Percentiles rank a stretch among this genome's conserved stretches.
Conservation (phyloP, 495 filamentous ascomycete species). For the Neurospora sp. region DNA sequence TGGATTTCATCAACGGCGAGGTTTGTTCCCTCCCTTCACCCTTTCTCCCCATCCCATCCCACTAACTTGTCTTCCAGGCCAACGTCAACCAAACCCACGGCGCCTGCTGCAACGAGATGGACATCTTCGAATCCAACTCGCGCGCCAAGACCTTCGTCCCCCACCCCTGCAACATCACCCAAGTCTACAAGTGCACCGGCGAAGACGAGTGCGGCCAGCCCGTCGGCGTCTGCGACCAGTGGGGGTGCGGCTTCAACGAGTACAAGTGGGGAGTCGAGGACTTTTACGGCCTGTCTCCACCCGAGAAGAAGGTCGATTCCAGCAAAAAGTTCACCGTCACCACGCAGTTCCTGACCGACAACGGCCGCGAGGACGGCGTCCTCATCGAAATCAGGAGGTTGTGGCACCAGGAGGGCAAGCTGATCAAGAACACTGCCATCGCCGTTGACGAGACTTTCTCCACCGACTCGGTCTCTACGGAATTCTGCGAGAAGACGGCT, state of each 20-base stretch:
- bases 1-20: conserved; percentile 62
- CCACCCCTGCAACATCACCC: conserved; percentile 46
- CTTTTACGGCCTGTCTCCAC: conserved; percentile 40
- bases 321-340: conserved; percentile 53
- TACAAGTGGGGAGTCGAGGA: conserved; percentile 43
- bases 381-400: conserved; percentile 51
- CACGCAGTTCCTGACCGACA: conserved; percentile 56
- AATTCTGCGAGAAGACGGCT: conserved; percentile 8
- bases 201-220: conserved; percentile 32
- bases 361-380: conserved; percentile 29
- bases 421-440: conserved; percentile 29
- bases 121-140: conserved; percentile 65
- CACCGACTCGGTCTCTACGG: not conserved
- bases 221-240: conserved; percentile 44
- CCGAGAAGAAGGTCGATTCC: conserved; percentile 43
- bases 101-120: conserved; percentile 65
- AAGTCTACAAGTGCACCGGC: conserved; percentile 35
- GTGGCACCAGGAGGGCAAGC: conserved; percentile 53
- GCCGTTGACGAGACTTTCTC: not conserved
- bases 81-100: conserved; percentile 43
- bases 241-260: conserved; percentile 31
- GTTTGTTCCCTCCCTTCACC: conserved; percentile 16
- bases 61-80: conserved; percentile 11
- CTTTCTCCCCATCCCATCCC: not conserved
- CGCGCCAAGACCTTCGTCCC: conserved; percentile 48